Base-by-base conservation (phyloP, 495 filamentous ascomycete genomes). In the Hypoxylon crocopeplum region DNA sequence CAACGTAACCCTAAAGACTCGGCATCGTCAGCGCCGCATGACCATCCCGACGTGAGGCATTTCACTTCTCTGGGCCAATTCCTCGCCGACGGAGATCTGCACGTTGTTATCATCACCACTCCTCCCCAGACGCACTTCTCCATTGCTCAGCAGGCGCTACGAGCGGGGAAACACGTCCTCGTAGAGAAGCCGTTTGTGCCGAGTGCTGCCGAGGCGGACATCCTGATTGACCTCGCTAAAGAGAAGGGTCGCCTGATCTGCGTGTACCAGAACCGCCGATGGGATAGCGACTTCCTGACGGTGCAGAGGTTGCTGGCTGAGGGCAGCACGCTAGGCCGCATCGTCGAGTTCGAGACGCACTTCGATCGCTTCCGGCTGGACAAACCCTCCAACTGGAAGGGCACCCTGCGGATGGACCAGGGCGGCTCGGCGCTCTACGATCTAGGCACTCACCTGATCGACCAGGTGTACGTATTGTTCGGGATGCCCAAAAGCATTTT, bases 131-230 rank as follows among this genome's bases (percentile, higher is more conserved):
- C 86, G 1, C 93, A 97, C 75, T 92, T 82, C 69, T 55, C 69
- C 5, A 76, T 92, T 36, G 75, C 82, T 4, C 86, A 86, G 67
- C 68, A 83, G 30, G 87, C 90, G 2, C 77, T 97, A 12, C 80
- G 86, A 64, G 78, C 80, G 12, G 88, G 89, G 41, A 96, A 96
- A 73, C 84, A 96, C 70, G 88, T 95, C 17, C 79, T 96, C 20
- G 86, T 91, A 33, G 93, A 97, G 75, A 97, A 97, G 75, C 93
- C 93, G 0, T 93, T 96, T 71, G 87, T 89, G 6, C 85, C 88
- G 8, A 89, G 86, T 3, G 75, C 80, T 12, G 71, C 79, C 46
- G 87, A 97, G 74, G 90, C 91, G 7, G 77, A 86, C 32, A 77
- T 86, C 59, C 83, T 97, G 2, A 78, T 89, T 44, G 74, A 70